Percentiles rank a stretch among this genome's conserved stretches.
Evolutionary conservation across 2,329 filamentous ascomycete genomes (phyloP).

Genomic region (Beauveria medogensis): DNA sequence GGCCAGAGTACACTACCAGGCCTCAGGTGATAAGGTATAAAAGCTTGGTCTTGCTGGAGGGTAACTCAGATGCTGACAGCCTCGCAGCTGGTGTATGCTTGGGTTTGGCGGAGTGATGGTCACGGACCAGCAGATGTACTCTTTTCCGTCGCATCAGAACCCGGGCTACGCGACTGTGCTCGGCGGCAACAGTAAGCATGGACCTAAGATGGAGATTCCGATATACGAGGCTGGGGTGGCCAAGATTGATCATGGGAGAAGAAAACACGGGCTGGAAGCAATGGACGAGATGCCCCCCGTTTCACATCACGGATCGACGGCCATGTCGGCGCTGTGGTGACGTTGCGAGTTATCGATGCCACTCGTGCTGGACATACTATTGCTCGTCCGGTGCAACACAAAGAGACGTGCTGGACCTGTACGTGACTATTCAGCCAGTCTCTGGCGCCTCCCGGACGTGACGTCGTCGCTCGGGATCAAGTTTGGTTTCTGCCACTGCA

Average conservation of each 20-base stretch:
- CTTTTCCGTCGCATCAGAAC: background rate
- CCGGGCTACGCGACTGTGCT: background rate
- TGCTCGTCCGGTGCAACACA: too few species aligned
- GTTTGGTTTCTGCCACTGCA: too few species aligned
- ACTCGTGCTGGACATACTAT: too few species aligned
- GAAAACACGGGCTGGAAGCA: background rate
- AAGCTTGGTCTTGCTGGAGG: too few species aligned
- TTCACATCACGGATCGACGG: background rate
- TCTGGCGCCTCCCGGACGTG: too few species aligned
- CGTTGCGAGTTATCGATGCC: background rate
- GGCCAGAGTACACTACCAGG: background rate
- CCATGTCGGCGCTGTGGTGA: background rate
- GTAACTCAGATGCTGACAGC: background rate
- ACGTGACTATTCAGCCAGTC: too few species aligned
- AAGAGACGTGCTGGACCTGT: too few species aligned
- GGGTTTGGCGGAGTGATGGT: background rate
- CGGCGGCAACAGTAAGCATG: background rate
- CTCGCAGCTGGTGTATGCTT: background rate
- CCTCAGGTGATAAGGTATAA: background rate
- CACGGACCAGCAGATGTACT: background rate
- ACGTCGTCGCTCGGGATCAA: too few species aligned
- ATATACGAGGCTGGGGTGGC: background rate
- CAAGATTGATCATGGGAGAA: background rate
- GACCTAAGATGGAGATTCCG: background rate
- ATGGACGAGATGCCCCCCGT: background rate